Percentiles rank a stretch among this genome's conserved stretches.
Evolutionary conservation across 2,329 filamentous ascomycete species (phyloP).

Genomic region (Seiridium unicorne): DNA sequence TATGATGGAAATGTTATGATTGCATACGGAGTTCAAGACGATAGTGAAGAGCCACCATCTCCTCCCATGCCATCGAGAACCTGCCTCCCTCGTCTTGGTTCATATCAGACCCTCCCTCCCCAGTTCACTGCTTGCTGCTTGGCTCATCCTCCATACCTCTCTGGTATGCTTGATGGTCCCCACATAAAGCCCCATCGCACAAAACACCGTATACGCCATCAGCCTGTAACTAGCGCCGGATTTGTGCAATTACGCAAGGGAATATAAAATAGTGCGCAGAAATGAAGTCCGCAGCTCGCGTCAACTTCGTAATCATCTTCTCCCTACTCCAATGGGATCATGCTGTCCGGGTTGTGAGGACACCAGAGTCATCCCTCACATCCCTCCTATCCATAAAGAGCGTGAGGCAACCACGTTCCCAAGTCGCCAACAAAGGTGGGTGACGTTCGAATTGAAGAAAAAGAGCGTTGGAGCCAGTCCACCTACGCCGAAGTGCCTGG

Average conservation of each 20-base stretch:
- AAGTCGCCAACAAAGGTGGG: neutral
- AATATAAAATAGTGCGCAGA: neutral
- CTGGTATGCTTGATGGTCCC: no score
- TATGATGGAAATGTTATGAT: no score
- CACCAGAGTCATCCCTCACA: neutral
- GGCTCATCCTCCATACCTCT: no score
- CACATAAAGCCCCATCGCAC: neutral
- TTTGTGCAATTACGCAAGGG: neutral
- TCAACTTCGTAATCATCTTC: neutral
- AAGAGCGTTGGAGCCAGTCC: slow-evolving; percentile 7
- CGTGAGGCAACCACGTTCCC: neutral
- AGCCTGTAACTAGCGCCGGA: slow-evolving; percentile 4
- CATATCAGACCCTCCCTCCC: no score
- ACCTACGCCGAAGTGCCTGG: neutral
- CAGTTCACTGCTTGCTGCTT: no score
- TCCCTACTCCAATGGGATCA: neutral
- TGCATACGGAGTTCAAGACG: no score
- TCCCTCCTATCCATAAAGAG: neutral
- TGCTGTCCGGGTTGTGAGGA: neutral
- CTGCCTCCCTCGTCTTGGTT: no score
- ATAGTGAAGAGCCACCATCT: no score
- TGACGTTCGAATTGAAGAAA: neutral
- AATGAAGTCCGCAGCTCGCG: neutral
- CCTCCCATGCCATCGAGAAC: no score
- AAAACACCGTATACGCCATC: neutral